Conservation (phyloP, 192 early-diverging fungal species). For the Rhizophagus sp. region DNA sequence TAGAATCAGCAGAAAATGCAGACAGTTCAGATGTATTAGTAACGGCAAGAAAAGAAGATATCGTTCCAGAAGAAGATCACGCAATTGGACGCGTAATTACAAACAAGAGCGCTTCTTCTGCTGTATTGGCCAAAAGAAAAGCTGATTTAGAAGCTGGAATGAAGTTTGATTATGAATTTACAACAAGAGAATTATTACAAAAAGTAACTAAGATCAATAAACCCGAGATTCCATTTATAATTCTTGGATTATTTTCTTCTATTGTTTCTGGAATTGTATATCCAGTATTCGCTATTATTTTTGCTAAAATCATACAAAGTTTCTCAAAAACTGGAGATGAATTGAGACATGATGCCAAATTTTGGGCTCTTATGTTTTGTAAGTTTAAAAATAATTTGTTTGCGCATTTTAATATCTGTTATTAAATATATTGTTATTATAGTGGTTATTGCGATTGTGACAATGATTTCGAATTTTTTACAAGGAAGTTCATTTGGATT, state of each 20-base stretch:
- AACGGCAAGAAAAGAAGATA: neutral
- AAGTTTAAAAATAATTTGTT: neutral
- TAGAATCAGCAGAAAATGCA: neutral
- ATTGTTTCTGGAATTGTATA: slow-evolving; percentile 37
- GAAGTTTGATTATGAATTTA: slow-evolving; percentile 11
- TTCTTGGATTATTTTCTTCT: slow-evolving; percentile 12
- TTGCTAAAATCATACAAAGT: slow-evolving; percentile 44
- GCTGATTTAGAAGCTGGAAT: slow-evolving; percentile 21
- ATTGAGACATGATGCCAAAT: slow-evolving; percentile 37
- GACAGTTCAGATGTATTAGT: neutral
- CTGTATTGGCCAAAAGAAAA: slow-evolving; percentile 3
- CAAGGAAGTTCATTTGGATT: slow-evolving; percentile 32
- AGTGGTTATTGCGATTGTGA: slow-evolving; percentile 13
- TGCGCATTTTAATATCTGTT: neutral
- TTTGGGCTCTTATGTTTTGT: slow-evolving; percentile 53
- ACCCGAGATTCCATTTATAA: slow-evolving; percentile 9
- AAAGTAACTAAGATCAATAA: slow-evolving; percentile 13
- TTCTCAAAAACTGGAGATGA: slow-evolving; percentile 17
- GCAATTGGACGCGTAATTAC: slow-evolving; percentile 1
- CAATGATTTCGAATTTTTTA: slow-evolving; percentile 6
- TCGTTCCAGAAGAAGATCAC: slow-evolving; percentile 22
- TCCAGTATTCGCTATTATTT: slow-evolving; percentile 77
- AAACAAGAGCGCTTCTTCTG: slow-evolving; percentile 19
- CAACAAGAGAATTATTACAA: slow-evolving; percentile 16
- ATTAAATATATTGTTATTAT: neutral